Base-by-base conservation (phyloP, 192 early-diverging fungal species). In the Powellomyces hirtus region DNA sequence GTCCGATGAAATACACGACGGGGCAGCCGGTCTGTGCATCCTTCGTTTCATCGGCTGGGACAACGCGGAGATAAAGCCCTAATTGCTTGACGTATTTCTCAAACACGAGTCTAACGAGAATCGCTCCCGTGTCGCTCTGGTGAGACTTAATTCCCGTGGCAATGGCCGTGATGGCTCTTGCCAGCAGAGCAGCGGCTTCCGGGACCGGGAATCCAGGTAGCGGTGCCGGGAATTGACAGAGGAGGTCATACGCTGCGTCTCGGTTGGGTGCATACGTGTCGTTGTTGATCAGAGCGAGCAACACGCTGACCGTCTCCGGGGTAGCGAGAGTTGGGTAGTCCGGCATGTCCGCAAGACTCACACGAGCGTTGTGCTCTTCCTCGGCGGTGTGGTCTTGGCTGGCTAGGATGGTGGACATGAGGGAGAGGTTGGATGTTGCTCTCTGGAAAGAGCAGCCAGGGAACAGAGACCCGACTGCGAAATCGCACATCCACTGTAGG, bases 121-220 rank as follows among this genome's bases (percentile, higher is more conserved):
- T 82, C n/a, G 91, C 90, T 33, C 91, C 94, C 65, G 87, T 86
- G 51, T 92, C 91, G 71, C 91, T 90, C 71, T 96, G 90, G 18
- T 86, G 84, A 13, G 91, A 89, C 11, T 89, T 74, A 13, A 86
- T 85, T 65, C 45, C 35, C 24, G 18, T 35, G 27, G 38, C 27
- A 27, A 13, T 56, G 18, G 38, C 37, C 13, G 66, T 30, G 27
- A 92, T 66, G 2, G 84, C 89, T 70, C 85, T 86, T 42, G 79
- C 74, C 5, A 91, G 72, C 58, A 92, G 62, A 14, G 74, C 65
- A 29, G 81, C 75, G 1, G 85, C 81, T 2, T 73, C 73, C 1
- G 77, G 79, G 6, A 66, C 59, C 20, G 72, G 77, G 20, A 83
- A 84, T 34, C 86, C 89, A 1, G 84, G 81, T 4, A 90, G 79